A percentile compares a stretch with the other conserved stretches of the same genome.
phyloP scores from a whole-genome alignment of 495 filamentous ascomycete genomes.

The Xylaria telfairii region DNA sequence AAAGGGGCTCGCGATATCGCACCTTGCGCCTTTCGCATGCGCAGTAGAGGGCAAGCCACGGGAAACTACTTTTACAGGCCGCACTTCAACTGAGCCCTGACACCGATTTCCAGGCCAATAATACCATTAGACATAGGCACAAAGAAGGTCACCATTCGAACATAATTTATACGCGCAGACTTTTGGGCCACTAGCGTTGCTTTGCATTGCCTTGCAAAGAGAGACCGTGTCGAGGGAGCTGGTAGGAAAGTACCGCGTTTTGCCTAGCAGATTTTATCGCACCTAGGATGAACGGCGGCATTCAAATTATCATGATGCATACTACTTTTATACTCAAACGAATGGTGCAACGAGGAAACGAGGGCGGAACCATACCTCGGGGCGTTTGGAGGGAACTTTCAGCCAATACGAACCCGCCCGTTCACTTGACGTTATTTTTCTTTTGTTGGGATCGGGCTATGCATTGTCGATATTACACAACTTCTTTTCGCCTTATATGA shows the following conservation, averaged over 20 bases:
- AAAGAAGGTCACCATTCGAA: background rate
- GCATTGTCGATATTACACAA: background rate
- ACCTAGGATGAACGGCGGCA: background rate
- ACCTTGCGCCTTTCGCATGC: background rate
- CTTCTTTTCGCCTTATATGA: background rate
- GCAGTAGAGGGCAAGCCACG: background rate
- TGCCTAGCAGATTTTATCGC: background rate
- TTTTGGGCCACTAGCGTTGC: background rate
- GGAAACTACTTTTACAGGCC: background rate
- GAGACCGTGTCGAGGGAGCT: background rate
- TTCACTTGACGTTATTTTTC: background rate
- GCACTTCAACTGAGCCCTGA: background rate
- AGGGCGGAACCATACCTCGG: background rate
- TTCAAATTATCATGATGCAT: background rate
- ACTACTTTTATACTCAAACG: background rate
- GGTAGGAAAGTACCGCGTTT: background rate
- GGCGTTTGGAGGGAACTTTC: background rate
- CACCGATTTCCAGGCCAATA: background rate
- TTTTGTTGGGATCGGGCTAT: constrained; percentile 6
- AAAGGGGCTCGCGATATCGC: background rate
- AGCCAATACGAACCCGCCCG: background rate
- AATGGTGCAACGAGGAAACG: background rate
- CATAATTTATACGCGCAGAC: background rate
- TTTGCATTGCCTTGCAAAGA: background rate
- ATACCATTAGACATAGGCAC: background rate